Conservation (phyloP, 768 basidiomycete genomes). For the Crepidotus variabilis region DNA sequence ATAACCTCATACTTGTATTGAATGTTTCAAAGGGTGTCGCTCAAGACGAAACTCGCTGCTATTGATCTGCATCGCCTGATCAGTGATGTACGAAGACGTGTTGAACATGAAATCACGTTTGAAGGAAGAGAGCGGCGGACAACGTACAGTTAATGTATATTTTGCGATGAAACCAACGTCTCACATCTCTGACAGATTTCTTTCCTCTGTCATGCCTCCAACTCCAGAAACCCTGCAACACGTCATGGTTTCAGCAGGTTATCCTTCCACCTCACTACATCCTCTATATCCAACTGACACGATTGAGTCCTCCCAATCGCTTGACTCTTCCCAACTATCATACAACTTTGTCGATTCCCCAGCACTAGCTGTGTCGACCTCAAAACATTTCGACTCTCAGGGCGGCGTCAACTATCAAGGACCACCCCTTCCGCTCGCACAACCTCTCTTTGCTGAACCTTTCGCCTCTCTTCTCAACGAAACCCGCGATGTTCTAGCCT, state of each 20-base stretch:
- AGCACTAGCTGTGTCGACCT: slow-evolving; percentile 12
- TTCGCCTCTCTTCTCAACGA: slow-evolving; percentile 69
- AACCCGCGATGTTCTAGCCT: slow-evolving; percentile 57
- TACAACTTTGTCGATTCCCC: slow-evolving; percentile 26
- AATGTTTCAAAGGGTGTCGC: slow-evolving; percentile 58
- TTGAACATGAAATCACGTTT: slow-evolving; percentile 69
- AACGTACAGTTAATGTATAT: slow-evolving; percentile 34
- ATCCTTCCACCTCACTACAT: slow-evolving; percentile 13
- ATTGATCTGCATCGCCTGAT: slow-evolving; percentile 69
- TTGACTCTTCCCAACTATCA: slow-evolving; percentile 25
- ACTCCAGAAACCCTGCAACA: slow-evolving; percentile 69
- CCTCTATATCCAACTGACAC: slow-evolving; percentile 1
- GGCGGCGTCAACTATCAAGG: background rate
- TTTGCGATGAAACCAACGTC: background rate
- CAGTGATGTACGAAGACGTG: slow-evolving; percentile 67
- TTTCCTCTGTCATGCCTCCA: slow-evolving; percentile 71
- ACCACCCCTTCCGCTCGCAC: slow-evolving; percentile 13
- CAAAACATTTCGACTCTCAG: slow-evolving; percentile 1
- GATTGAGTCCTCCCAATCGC: slow-evolving; percentile 13
- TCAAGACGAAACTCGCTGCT: slow-evolving; percentile 71
- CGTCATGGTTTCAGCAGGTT: slow-evolving; percentile 65
- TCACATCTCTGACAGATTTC: slow-evolving; percentile 46
- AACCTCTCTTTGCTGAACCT: slow-evolving; percentile 35
- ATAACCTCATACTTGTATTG: background rate
- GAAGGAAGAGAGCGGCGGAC: slow-evolving; percentile 55